Base-by-base conservation (phyloP, 768 basidiomycete genomes). In the Sutorius australiensis region DNA sequence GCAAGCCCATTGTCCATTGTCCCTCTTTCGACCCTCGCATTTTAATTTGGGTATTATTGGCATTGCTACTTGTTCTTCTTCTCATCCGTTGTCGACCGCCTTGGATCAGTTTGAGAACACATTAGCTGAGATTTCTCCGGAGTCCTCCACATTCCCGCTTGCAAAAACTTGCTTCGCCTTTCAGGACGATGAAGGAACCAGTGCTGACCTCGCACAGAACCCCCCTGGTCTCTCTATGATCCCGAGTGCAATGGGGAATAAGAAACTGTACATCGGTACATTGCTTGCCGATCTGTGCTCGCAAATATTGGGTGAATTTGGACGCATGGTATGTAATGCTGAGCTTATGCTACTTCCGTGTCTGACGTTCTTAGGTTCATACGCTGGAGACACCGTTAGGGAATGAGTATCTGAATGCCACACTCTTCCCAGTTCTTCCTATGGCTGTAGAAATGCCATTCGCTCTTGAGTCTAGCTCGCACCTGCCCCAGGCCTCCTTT, bases 1-100 rank as follows among this genome's bases (percentile, higher is more conserved):
- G n/a, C 76, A 73, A 51, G 80, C 86, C 28, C 84, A 92, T 59
- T 62, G 76, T 11, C 73, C 86, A 7, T 72, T 97, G 41, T 79
- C 86, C 39, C 77, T 95, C 41, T 75, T 98, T 58, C 82, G 84
- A 38, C 82, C 82, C 45, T 94, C 88, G 2, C 83, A 87, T 56
- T 92, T 93, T 55, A 86, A 93, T 3, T 73, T 98, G 16, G 92
- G 88, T 19, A 84, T 95, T 48, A 84, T 99, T 61, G 97, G 95
- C 10, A 78, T 99, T 31, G 84, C 92, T 24, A 80, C 84, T 30
- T 87, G 81, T 61, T 79, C 82, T 11, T 76, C 79, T 55, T 72
- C 74, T 28, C 78, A 83, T 51, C 71, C 82, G 5, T 65, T 83
- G 24, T 67, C 78, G 5, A 72, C 80, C 14, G 76, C 84, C 60